A percentile compares a stretch with the other conserved stretches of the same genome.
These are phyloP conservation scores for Tulasnella sp. DNA, from an alignment of 768 basidiomycete species.

Conservation along the genomic window DNA sequence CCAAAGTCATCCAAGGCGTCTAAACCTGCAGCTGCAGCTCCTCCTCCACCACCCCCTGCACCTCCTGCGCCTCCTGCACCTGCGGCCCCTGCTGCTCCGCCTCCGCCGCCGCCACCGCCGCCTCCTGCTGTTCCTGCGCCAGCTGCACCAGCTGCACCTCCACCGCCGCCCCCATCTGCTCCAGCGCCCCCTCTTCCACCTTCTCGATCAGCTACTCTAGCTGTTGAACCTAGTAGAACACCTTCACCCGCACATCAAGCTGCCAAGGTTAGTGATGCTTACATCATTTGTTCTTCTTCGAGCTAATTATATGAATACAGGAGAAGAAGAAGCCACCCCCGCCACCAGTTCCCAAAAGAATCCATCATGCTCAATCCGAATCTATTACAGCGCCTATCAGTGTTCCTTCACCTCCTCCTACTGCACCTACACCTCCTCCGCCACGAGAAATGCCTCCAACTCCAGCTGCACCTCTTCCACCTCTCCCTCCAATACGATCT, in stretches of 20 bases:
- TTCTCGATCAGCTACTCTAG: no score
- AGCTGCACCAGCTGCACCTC: neutral
- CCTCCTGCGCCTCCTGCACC: neutral
- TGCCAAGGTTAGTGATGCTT: slow-evolving; percentile 1
- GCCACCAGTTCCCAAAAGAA: slow-evolving; percentile 17
- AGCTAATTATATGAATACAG: neutral
- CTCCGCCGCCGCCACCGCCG: neutral
- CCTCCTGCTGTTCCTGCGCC: neutral
- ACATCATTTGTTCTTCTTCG: neutral
- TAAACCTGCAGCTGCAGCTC: slow-evolving; percentile 3
- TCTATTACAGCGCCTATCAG: neutral
- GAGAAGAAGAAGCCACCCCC: slow-evolving; percentile 19
- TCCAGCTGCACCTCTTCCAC: slow-evolving; percentile 7
- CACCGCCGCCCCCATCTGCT: neutral
- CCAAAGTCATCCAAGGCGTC: slow-evolving; percentile 24
- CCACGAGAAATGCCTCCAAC: slow-evolving; percentile 12
- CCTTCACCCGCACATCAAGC: neutral
- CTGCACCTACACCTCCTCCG: slow-evolving; percentile 25
- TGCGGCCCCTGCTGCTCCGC: neutral
- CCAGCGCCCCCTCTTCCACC: no score
- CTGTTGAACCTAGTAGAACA: no score
- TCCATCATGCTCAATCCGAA: slow-evolving; percentile 5
- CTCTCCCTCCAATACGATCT: slow-evolving; percentile 9
- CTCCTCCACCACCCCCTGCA: neutral
- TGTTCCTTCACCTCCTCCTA: slow-evolving; percentile 21